Percentiles rank a stretch among this genome's conserved stretches.
Evolutionary conservation across 495 filamentous ascomycete genomes (phyloP).

Genomic region (Penicillium crystallinum): DNA sequence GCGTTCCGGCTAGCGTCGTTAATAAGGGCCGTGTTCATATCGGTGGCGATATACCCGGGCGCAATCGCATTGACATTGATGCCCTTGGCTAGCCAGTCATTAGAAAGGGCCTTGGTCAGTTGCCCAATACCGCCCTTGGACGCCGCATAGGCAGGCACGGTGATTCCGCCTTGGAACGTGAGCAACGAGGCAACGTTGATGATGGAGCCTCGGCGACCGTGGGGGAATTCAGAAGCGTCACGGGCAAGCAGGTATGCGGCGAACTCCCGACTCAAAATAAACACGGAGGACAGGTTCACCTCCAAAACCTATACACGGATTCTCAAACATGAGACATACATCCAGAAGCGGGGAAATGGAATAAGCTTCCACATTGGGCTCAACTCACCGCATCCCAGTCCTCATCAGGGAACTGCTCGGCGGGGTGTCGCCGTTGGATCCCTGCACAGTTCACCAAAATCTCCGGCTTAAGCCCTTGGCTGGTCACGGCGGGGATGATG

Average conservation of each 20-base stretch:
- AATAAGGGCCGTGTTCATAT: slow-evolving; percentile 86
- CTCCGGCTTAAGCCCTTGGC: slow-evolving; percentile 53
- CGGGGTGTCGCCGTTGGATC: slow-evolving; percentile 75
- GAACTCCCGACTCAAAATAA: slow-evolving; percentile 76
- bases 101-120: slow-evolving; percentile 80
- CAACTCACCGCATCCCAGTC: slow-evolving; percentile 69
- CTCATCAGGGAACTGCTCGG: slow-evolving; percentile 68
- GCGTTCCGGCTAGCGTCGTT: slow-evolving; percentile 61
- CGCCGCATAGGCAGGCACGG: slow-evolving; percentile 86
- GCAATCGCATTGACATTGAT: slow-evolving; percentile 79
- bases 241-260: slow-evolving; percentile 77
- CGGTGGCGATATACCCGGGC: slow-evolving; percentile 80
- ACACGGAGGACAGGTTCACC: slow-evolving; percentile 79
- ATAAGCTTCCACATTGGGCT: neutral
- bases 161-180: slow-evolving; percentile 87
- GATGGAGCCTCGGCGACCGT: slow-evolving; percentile 63
- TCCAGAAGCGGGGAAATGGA: neutral
- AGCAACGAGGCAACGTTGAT: slow-evolving; percentile 84
- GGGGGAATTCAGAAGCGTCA: slow-evolving; percentile 41
- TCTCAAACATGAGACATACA: neutral
- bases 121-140: slow-evolving; percentile 83
- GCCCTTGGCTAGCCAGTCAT: slow-evolving; percentile 77
- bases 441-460: slow-evolving; percentile 85
- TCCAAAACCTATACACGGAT: slow-evolving; percentile 56
- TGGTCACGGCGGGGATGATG: slow-evolving; percentile 56